phyloP scores from a whole-genome alignment of 2,329 filamentous ascomycete species.

The Cryphonectria nitschkei region DNA sequence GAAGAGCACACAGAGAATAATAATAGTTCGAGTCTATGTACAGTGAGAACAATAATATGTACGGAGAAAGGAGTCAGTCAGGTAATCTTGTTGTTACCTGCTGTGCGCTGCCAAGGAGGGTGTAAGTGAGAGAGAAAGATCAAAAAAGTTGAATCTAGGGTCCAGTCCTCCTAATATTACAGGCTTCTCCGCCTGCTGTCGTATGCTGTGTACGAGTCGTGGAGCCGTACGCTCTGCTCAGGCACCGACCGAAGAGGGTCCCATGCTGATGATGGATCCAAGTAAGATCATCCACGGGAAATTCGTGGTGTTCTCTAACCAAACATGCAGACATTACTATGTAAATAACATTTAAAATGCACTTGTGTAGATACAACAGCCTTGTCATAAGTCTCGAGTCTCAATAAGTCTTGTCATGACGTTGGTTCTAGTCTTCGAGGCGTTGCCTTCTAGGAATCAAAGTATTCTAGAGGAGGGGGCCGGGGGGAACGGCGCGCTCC shows the following conservation, averaged over 20 bases:
- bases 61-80: background rate
- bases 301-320: no score
- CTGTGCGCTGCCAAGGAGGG: background rate
- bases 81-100: background rate
- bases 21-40: background rate
- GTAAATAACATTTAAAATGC: background rate
- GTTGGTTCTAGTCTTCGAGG: no score
- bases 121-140: background rate
- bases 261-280: background rate
- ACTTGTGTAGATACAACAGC: background rate
- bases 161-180: background rate
- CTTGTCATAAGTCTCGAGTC: background rate
- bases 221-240: background rate
- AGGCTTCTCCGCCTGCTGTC: background rate
- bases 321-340: background rate
- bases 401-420: background rate
- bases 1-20: background rate
- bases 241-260: background rate
- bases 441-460: background rate
- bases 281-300: background rate
- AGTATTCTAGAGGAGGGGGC: background rate
- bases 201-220: background rate
- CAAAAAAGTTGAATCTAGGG: background rate
- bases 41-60: background rate
- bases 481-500: no score